These are phyloP conservation scores for Globisporangium barbulae DNA, from an alignment of 352 stramenopile species.

Conservation along the genomic window DNA sequence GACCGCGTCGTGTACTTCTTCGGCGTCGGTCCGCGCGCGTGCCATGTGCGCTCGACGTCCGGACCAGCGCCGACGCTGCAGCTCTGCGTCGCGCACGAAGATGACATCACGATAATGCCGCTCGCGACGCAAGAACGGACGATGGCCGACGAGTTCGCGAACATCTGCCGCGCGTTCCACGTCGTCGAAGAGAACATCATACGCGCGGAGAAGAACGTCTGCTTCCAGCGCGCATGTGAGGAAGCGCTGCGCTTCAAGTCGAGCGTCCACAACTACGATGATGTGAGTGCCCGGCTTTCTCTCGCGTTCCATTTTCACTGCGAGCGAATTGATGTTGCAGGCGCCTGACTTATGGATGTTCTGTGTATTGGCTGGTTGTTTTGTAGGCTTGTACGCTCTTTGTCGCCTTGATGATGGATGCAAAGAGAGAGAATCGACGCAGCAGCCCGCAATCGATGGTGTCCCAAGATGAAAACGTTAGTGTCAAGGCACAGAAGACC, in stretches of 20 bases:
- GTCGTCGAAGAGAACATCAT: conserved; percentile 32
- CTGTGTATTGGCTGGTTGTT: background rate
- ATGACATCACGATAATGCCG: conserved; percentile 30
- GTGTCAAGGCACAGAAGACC: conserved; percentile 14
- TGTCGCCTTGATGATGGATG: conserved; percentile 17
- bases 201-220: conserved; percentile 39
- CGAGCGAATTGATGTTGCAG: background rate
- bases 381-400: conserved; percentile 18
- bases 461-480: background rate
- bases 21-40: conserved; percentile 43
- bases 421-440: conserved; percentile 5
- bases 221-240: conserved; percentile 47
- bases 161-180: conserved; percentile 32
- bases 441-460: background rate
- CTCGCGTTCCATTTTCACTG: background rate
- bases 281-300: conserved; percentile 12
- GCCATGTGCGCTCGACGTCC: conserved; percentile 19
- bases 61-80: conserved; percentile 46
- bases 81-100: conserved; percentile 37
- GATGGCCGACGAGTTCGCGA: conserved; percentile 28
- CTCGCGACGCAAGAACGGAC: conserved; percentile 14
- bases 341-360: background rate
- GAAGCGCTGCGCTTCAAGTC: conserved; percentile 36
- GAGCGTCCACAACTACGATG: conserved; percentile 25
- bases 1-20: conserved; percentile 84